A percentile compares a stretch with the other conserved stretches of the same genome.
Conservation (phyloP, 345 rosid species). For the Gossypium mustelinum region DNA sequence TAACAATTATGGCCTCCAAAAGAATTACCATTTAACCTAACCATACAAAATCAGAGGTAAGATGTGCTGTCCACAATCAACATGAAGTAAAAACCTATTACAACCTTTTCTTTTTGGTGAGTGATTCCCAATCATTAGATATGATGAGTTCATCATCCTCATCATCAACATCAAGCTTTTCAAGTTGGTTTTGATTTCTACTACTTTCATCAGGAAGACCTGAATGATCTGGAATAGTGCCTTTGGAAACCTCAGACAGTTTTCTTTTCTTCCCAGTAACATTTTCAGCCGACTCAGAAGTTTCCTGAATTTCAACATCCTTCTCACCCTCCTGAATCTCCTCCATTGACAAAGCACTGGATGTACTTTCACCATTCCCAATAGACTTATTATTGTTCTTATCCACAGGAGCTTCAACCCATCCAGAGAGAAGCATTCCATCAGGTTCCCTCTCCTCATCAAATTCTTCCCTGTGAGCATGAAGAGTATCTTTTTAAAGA, state of each 20-base stretch:
- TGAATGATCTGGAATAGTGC: conserved; percentile 19
- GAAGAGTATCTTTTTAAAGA: neutral
- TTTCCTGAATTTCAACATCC: neutral
- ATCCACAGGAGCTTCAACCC: conserved; percentile 84
- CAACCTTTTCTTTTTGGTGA: conserved; percentile 25
- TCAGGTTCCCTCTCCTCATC: neutral
- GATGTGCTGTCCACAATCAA: conserved; percentile 14
- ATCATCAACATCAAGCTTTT: conserved; percentile 48
- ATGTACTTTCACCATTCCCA: conserved; percentile 53
- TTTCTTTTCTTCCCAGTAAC: conserved; percentile 17
- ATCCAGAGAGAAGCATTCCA: conserved; percentile 27
- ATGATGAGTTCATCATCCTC: conserved; percentile 50
- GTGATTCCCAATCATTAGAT: conserved; percentile 32
- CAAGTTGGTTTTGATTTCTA: conserved; percentile 34
- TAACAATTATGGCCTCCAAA: conserved; percentile 30
- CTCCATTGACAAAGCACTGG: conserved; percentile 30
- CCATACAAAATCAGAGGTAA: conserved; percentile 50
- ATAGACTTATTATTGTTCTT: conserved; percentile 36
- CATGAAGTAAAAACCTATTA: conserved; percentile 26
- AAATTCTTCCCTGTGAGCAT: neutral
- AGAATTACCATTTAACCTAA: conserved; percentile 45
- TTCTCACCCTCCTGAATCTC: conserved; percentile 19
- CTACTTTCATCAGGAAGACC: conserved; percentile 22
- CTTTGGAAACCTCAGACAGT: conserved; percentile 25
- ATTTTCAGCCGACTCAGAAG: neutral